Evolutionary conservation across 768 basidiomycete species (phyloP), one percentile per base, ranked within the genome.

Genomic region (Mycena rosella): DNA sequence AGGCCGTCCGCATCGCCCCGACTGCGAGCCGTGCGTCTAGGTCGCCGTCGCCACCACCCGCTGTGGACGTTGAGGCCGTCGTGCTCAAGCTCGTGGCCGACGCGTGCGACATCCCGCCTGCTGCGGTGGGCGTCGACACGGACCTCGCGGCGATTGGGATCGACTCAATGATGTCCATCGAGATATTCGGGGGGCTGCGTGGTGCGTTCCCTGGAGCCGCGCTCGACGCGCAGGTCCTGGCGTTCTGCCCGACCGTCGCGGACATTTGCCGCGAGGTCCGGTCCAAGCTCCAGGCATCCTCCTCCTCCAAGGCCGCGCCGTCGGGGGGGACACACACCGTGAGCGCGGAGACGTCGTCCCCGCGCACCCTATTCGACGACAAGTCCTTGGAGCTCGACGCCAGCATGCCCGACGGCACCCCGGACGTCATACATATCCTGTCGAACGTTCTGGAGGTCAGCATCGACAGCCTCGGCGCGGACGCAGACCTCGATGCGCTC

Each of bases 151-250:
- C 82, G 5, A 82, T 92, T 11, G 90, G 91, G 1, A 79, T 91
- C 54, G 89, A 91, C 71, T 91, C 90, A 1, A 76, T 92, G 65
- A 87, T 86, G 76, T 85, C 86, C 24, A 88, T 91, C 60, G 90
- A 92, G 74, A 77, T 89, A 10, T 75, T 78, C 20, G 74, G 76
- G 9, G 79, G 77, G 34, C 74, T 88, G 18, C 77, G 77, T n/a
- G 67, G 54, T 8, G 61, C 73, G 0, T 85, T 84, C 69, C 81
- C 81, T 2, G 69, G 67, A 5, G 69, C 73, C 29, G 69, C 75
- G 22, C 76, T 82, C 44, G 74, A 76, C 60, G 51, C 78, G 13
- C 72, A 75, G 18, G 67, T 76, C 6, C 70, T 86, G 44, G 76
- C 77, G 2, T 72, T 68, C 64, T 81, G 84, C 73, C 70, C 71